Evolutionary conservation across 176 grass and related monocot genomes (phyloP), one percentile per base, ranked within the genome.

Genomic region (Guadua angustifolia): DNA sequence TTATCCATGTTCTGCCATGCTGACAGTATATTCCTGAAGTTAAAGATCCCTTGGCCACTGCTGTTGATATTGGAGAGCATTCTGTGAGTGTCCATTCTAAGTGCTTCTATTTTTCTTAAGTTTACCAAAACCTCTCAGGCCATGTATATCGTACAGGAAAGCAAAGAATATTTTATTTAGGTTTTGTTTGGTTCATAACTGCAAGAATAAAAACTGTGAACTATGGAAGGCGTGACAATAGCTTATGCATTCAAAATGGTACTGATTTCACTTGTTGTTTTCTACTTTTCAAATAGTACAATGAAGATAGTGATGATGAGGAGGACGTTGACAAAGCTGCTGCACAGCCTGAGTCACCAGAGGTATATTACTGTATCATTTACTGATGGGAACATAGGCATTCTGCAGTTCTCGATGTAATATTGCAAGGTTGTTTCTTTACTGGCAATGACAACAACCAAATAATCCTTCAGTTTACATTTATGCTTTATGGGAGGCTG

Each of bases 1-100:
- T 74, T 68, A 83, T 73, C 42, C 75, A 46, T 77, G 49, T 78
- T 38, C 47, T 89, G 24, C 4, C 49, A 68, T 87, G 58, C 47
- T 86, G 55, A 47, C 86, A 86, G 87, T 94, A 95, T 90, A 87
- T 94, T 89, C 88, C 83, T 74, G 88, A 86, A 86, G 79, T 86
- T 58, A 90, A 86, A 86, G 96, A 90, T 90, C 88, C 93, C 29
- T 87, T 95, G 91, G 86, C 91, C 73, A 90, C 74, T 82, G 96
- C 96, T 83, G 89, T 99, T 86, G 96, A 95, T 92, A 99, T 99
- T 47, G 93, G 96, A 59, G 96, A 99, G 9, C 88, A 84, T 52
- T 80, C 89, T 89, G 96, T 95, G 60, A 93, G 96, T 92, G n/a
- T 18, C 73, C 49, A 87, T 74, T 73, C 11, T 79, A 81, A 72